These are phyloP conservation scores for Quillaja saponaria DNA, from an alignment of 306 rosid genomes.

Conservation along the genomic window DNA sequence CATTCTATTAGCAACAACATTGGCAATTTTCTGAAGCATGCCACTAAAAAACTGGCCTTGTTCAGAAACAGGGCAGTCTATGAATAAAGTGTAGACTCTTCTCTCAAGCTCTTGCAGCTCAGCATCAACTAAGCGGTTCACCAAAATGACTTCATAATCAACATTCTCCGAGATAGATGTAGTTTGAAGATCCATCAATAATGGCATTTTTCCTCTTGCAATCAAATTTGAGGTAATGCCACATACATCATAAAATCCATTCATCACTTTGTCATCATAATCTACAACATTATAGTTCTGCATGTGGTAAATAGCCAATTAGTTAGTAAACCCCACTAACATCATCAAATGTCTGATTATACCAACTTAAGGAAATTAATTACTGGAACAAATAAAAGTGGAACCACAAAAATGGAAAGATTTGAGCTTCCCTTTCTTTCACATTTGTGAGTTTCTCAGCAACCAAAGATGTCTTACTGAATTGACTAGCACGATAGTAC, in stretches of 20 bases:
- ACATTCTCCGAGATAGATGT: conserved; percentile 57
- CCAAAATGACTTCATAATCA: conserved; percentile 80
- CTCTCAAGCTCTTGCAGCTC: conserved; percentile 79
- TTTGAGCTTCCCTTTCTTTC: background rate
- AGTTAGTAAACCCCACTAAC: conserved; percentile 27
- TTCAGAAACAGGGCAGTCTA: conserved; percentile 55
- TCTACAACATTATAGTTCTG: conserved; percentile 89
- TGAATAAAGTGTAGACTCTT: conserved; percentile 47
- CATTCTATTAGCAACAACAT: conserved; percentile 87
- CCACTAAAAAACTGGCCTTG: conserved; percentile 69
- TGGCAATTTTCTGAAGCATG: conserved; percentile 82
- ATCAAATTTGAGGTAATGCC: conserved; percentile 59
- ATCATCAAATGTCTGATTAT: conserved; percentile 16
- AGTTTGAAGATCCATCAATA: conserved; percentile 74
- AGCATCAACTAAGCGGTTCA: conserved; percentile 63
- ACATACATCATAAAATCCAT: conserved; percentile 91
- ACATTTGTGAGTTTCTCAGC: background rate
- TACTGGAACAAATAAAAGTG: conserved; percentile 1
- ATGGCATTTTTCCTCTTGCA: conserved; percentile 89
- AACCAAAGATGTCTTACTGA: background rate
- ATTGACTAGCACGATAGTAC: background rate
- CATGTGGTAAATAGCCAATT: conserved; percentile 34
- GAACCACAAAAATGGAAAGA: conserved; percentile 2
- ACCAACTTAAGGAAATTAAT: conserved; percentile 13
- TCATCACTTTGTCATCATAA: conserved; percentile 85